Conservation (phyloP, 2,329 filamentous ascomycete genomes). For the Clonostachys solani region DNA sequence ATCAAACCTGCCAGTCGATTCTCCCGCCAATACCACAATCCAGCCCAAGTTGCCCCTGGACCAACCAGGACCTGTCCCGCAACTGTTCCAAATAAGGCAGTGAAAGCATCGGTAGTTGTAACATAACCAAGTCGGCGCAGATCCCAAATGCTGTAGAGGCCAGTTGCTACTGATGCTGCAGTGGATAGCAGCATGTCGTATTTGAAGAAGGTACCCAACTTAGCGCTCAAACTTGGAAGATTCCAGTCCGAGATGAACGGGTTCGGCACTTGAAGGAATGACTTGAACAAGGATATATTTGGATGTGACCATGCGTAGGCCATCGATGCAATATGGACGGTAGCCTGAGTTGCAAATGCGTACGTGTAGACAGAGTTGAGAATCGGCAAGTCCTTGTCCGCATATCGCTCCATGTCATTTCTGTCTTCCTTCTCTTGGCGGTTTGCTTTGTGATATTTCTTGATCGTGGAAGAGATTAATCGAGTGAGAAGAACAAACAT, state of each 20-base stretch:
- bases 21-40: slow-evolving; percentile 1
- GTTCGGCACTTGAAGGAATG: not conserved
- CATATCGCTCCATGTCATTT: not conserved
- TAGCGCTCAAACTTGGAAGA: not conserved
- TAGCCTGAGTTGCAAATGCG: not conserved
- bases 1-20: too few species aligned
- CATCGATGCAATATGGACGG: not conserved
- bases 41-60: not conserved
- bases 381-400: not conserved
- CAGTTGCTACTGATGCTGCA: not conserved
- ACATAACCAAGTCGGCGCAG: not conserved
- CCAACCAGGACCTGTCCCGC: not conserved
- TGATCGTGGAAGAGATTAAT: not conserved
- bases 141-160: not conserved
- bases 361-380: not conserved
- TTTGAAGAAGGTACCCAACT: not conserved
- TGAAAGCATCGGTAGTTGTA: not conserved
- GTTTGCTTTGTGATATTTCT: not conserved
- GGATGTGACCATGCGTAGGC: not conserved
- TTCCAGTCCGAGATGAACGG: not conserved
- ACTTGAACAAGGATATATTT: not conserved
- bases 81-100: not conserved
- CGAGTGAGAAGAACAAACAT: not conserved
- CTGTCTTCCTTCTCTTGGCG: not conserved
- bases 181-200: not conserved